phyloP scores from a whole-genome alignment of 2,329 filamentous ascomycete species.

The Ilyonectria robusta region DNA sequence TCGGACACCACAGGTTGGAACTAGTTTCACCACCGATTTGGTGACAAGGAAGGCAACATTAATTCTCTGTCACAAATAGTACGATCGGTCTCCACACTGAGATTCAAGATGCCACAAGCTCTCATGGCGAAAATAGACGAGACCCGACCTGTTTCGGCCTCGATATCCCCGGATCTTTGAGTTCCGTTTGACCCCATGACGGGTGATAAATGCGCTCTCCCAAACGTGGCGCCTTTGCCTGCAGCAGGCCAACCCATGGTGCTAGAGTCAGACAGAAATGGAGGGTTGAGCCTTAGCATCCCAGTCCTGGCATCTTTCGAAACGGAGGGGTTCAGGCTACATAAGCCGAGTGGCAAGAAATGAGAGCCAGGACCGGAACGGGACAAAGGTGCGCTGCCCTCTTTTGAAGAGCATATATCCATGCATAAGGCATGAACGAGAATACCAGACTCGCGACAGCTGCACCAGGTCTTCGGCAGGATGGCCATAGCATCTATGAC shows the following conservation, averaged over 20 bases:
- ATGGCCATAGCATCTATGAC: slow-evolving; percentile 10
- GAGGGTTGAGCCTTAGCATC: background rate
- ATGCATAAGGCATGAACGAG: background rate
- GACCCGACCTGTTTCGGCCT: slow-evolving; percentile 6
- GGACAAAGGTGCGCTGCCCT: background rate
- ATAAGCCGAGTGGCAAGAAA: background rate
- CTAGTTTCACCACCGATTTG: background rate
- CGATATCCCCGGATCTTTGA: background rate
- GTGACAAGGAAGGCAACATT: background rate
- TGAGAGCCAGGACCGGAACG: background rate
- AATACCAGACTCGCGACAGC: background rate
- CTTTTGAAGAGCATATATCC: background rate
- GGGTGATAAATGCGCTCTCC: background rate
- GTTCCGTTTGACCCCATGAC: background rate
- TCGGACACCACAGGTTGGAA: background rate
- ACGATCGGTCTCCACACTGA: background rate
- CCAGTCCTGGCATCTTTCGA: background rate
- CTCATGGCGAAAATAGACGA: background rate
- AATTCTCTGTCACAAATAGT: background rate
- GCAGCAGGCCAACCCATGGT: background rate
- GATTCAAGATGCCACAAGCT: background rate
- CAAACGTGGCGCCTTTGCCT: background rate
- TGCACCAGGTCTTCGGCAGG: background rate
- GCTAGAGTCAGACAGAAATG: background rate
- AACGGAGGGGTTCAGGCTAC: background rate